phyloP scores from a whole-genome alignment of 176 grass and related monocot species.

The Bolboschoenus planiculmis region DNA sequence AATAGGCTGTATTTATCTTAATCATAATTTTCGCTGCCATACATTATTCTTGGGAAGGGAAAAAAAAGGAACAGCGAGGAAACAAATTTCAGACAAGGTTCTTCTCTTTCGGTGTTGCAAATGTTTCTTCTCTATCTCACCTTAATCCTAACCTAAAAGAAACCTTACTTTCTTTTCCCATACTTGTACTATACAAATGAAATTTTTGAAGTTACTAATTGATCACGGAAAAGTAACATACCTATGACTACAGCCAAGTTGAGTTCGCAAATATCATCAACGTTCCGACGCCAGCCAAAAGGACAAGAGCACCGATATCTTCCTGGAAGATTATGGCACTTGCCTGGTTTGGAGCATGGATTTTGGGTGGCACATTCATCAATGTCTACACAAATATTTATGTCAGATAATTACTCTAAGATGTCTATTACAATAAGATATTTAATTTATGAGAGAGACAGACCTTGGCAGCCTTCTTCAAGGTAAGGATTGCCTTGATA shows the following conservation, averaged over 20 bases:
- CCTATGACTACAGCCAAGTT: neutral
- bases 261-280: neutral
- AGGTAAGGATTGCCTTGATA: neutral
- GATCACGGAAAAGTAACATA: neutral
- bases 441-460: neutral
- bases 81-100: too few species aligned
- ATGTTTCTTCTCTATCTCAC: too few species aligned
- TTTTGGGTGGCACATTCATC: constrained; percentile 4
- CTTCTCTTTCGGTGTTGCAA: too few species aligned
- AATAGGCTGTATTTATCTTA: too few species aligned
- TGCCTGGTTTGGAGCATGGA: neutral
- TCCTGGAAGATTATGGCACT: neutral
- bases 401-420: too few species aligned
- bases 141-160: neutral
- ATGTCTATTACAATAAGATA: too few species aligned
- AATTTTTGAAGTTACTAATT: neutral
- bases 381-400: neutral
- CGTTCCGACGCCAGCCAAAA: neutral
- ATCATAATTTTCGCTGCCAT: too few species aligned
- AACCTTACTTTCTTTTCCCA: neutral
- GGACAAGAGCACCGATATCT: neutral
- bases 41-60: too few species aligned
- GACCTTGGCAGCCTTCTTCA: neutral
- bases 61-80: too few species aligned
- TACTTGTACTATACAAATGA: neutral